Base-by-base conservation (phyloP, 2,329 filamentous ascomycete genomes). In the Pseudocercospora cruenta region DNA sequence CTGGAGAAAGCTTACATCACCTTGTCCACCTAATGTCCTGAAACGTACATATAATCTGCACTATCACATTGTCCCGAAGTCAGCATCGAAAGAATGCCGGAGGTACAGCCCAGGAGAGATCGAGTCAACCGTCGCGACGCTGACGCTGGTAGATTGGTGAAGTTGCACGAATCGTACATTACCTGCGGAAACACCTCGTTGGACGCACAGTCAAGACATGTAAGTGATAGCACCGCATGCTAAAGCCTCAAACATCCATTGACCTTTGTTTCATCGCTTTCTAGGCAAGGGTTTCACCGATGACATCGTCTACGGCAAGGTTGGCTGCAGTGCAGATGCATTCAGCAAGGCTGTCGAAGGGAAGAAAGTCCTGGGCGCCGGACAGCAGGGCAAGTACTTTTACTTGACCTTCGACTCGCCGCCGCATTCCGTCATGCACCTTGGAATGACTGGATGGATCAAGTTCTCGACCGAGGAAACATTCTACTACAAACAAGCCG, bases 321-420 rank as follows among this genome's bases (percentile, higher is more conserved):
- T 89, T 21, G 93, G 94, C 31, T 96, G 91, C 0, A 92, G 86
- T 19, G 92, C 90, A 0, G 79, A 86, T 0, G 90, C 90, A 31
- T 93, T 99, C 69, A 84, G 91, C 72, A 85, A 87, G 62, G 88
- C 90, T 0, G 83, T 97, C 75, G 85, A 85, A 3, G 93, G 92
- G 4, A 94, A 91, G 74, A 92, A 88, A 75, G 88, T 91, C 33
- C 73, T 86, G 47, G 86, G 84, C 62, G 91, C 91, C 3, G 91
- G 91, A 3, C 93, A 91, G 66, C 95, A 97, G 77, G 95, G 64
- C 9, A 99, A 98, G 85, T 98, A 98, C 77, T 98, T 99, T 78
- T 99, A 95, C 84, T 83, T 98, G 22, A 89, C 92, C 43, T 91
- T 92, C 86, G 85, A 87, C 26, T 85, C 86, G 9, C 86, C 92